Base-by-base conservation (phyloP, 139 green algal genomes). In the Chlorella sp. region DNA sequence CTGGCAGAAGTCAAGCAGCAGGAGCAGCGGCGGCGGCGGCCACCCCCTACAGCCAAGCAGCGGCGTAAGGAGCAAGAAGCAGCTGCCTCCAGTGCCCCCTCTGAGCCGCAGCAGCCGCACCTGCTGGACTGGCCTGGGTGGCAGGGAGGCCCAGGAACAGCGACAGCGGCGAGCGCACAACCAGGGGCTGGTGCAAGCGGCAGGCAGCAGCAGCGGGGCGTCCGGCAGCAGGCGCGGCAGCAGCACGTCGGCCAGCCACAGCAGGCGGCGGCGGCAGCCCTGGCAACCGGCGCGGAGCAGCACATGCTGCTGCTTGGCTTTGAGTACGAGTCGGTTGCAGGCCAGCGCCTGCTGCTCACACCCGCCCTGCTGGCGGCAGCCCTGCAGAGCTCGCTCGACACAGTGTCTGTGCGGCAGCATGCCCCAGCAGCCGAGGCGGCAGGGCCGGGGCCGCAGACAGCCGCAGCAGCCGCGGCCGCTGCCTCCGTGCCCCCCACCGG, bases 311-410 rank as follows among this genome's bases (percentile, higher is more conserved):
- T 83, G 58, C 7, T 83, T 4, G 77, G 77, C 0, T 56, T 43
- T 19, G 77, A 83, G 60, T 83, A 83, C 32, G 77, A 83, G 43
- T 83, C 77, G 8, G 40, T 40, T 0, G 36, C 73, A 32, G 77
- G 77, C 14, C 77, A 83, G 41, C 77, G 77, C 60, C 77, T 83
- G 13, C 77, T 83, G 41, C 77, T 83, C 30, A 83, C 77, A 0
- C 77, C 77, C 6, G 38, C 56, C 28, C 40, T 83, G 77, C 60
- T 83, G 58, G 77, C 77, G 6, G 9, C 56, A 11, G 77, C 60
- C 26, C 1, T 58, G 28, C 60, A 73, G 30, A 74, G 58, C 41
- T 83, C 77, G 0, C 41, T 83, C 0, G 77, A 83, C 32, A 40
- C 4, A 3, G 77, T 83, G 30, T 58, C 58, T 26, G 77, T 83